Evolutionary conservation across 2,329 filamentous ascomycete species (phyloP).

Genomic region (Trichoderma sp.): DNA sequence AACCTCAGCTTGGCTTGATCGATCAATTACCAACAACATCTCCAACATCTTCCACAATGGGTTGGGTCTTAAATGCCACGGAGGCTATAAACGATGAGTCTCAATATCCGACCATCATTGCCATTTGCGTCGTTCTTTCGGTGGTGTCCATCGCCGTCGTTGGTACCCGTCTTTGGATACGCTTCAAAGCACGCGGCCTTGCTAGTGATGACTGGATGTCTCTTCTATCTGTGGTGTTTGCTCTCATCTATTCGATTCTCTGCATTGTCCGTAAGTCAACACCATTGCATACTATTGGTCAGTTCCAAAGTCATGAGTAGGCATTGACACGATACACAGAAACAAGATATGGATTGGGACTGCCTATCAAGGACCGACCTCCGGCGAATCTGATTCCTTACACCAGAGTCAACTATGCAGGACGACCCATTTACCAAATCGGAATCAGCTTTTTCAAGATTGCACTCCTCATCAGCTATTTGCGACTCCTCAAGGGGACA

Average conservation of each 20-base stretch:
- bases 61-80: slow-evolving; percentile 50
- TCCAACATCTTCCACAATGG: slow-evolving; percentile 35
- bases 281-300: neutral
- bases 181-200: slow-evolving; percentile 42
- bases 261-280: slow-evolving; percentile 48
- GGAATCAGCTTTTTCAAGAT: slow-evolving; percentile 58
- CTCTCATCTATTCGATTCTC: slow-evolving; percentile 47
- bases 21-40: neutral
- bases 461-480: slow-evolving; percentile 50
- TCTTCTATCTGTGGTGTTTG: slow-evolving; percentile 42
- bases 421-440: slow-evolving; percentile 52
- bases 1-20: neutral
- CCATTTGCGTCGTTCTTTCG: slow-evolving; percentile 46
- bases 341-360: slow-evolving; percentile 51
- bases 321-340: slow-evolving; percentile 34
- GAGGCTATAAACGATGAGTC: slow-evolving; percentile 46
- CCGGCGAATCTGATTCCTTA: slow-evolving; percentile 43
- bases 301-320: neutral
- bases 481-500: slow-evolving; percentile 49
- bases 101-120: slow-evolving; percentile 47
- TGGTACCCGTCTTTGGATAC: slow-evolving; percentile 40
- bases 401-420: slow-evolving; percentile 50
- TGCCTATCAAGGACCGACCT: slow-evolving; percentile 45
- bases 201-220: slow-evolving; percentile 47
- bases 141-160: slow-evolving; percentile 43